These are phyloP conservation scores for Botryotinia calthae DNA, from an alignment of 2,329 filamentous ascomycete genomes.

Conservation along the genomic window DNA sequence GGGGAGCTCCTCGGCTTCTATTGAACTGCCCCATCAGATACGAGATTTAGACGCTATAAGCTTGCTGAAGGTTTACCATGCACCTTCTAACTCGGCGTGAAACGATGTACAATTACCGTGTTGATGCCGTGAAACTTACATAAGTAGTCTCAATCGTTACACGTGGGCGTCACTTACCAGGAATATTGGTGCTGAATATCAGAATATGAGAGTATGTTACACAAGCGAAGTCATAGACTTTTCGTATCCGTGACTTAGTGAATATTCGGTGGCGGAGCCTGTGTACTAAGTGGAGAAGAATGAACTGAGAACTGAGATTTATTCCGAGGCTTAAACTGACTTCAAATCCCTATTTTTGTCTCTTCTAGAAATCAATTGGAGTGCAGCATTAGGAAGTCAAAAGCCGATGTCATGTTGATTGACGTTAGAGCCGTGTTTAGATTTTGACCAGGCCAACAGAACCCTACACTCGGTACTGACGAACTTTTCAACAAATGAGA, in stretches of 20 bases:
- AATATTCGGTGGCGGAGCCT: too few species aligned
- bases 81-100: not conserved
- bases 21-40: not conserved
- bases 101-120: not conserved
- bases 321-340: not conserved
- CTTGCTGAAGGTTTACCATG: not conserved
- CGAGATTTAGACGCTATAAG: conserved; percentile 1
- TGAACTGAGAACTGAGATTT: not conserved
- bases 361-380: not conserved
- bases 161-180: not conserved
- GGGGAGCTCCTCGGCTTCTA: not conserved
- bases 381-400: not conserved
- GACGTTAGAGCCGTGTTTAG: not conserved
- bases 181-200: not conserved
- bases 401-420: not conserved
- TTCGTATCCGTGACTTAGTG: conserved; percentile 7
- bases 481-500: not conserved
- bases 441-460: not conserved
- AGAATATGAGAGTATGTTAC: not conserved
- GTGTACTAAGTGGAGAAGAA: not conserved
- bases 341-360: not conserved
- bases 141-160: not conserved
- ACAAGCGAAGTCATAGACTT: conserved; percentile 7
- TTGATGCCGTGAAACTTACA: conserved; percentile 2
- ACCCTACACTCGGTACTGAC: not conserved